phyloP scores from a whole-genome alignment of 1,284 basidiomycete species.

The Athelia sp. region DNA sequence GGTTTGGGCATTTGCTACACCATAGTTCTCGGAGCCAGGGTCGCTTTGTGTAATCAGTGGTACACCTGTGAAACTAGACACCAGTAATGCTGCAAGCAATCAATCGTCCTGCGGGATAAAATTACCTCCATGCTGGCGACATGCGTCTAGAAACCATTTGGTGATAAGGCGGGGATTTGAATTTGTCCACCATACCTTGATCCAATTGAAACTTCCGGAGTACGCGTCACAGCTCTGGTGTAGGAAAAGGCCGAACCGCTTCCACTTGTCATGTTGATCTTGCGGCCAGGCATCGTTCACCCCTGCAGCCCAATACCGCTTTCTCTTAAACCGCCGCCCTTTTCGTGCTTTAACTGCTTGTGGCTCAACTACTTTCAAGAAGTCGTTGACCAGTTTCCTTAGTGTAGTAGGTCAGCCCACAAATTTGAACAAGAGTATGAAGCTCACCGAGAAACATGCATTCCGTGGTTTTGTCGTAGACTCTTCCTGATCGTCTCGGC shows the following conservation, averaged over 20 bases:
- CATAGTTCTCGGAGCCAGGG: conserved; percentile 31
- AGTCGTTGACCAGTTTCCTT: conserved; percentile 3
- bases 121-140: conserved; percentile 11
- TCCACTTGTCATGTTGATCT: conserved; percentile 40
- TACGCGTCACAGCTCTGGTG: conserved; percentile 31
- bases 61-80: conserved; percentile 11
- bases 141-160: conserved; percentile 24
- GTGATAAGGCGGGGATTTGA: conserved; percentile 29
- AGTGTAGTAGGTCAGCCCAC: not conserved
- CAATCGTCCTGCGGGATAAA: conserved; percentile 1
- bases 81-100: not conserved
- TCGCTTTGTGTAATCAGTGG: conserved; percentile 34
- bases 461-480: conserved; percentile 2
- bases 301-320: conserved; percentile 24
- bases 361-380: conserved; percentile 5
- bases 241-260: conserved; percentile 27
- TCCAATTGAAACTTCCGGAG: conserved; percentile 25
- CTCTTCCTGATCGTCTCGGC: conserved; percentile 2
- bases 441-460: not conserved
- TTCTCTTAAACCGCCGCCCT: conserved; percentile 10
- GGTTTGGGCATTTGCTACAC: conserved; percentile 33
- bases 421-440: not conserved
- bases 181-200: conserved; percentile 38
- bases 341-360: conserved; percentile 3
- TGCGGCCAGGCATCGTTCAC: conserved; percentile 24